A percentile compares a stretch with the other conserved stretches of the same genome.
These are phyloP conservation scores for Cardamine chenopodiifolia DNA, from an alignment of 345 rosid species.

Conservation along the genomic window DNA sequence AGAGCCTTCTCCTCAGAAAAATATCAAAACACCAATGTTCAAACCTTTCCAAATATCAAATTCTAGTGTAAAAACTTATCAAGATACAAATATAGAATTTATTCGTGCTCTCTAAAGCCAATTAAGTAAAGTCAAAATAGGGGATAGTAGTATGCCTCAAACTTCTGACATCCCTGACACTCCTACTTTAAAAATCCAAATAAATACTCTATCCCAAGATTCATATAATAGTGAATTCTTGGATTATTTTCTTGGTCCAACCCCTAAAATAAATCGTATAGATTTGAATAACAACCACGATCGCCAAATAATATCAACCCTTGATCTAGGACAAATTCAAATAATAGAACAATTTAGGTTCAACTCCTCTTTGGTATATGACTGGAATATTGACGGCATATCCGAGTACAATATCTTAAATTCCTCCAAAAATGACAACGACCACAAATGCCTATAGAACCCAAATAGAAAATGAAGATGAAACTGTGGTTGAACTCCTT, in stretches of 20 bases:
- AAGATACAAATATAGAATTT: no score
- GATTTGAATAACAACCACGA: neutral
- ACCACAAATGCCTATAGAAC: neutral
- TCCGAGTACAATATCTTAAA: neutral
- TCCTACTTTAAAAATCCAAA: neutral
- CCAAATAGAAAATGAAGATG: neutral
- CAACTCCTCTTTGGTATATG: neutral
- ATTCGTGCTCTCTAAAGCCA: no score
- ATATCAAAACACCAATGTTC: no score
- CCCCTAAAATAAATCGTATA: neutral
- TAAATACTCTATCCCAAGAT: no score
- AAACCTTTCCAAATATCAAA: no score
- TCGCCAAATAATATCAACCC: neutral
- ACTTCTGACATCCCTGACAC: neutral
- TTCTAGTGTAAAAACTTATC: no score
- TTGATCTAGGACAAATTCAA: neutral
- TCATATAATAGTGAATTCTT: neutral
- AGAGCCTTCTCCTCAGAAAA: neutral
- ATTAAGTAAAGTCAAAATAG: neutral
- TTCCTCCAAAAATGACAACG: neutral
- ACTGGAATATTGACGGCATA: neutral
- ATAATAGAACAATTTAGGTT: neutral
- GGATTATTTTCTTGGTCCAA: neutral
- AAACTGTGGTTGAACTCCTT: neutral
- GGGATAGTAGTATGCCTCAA: neutral